Evolutionary conservation across 2,329 filamentous ascomycete species (phyloP).

Genomic region (Incumbomyces lentus): DNA sequence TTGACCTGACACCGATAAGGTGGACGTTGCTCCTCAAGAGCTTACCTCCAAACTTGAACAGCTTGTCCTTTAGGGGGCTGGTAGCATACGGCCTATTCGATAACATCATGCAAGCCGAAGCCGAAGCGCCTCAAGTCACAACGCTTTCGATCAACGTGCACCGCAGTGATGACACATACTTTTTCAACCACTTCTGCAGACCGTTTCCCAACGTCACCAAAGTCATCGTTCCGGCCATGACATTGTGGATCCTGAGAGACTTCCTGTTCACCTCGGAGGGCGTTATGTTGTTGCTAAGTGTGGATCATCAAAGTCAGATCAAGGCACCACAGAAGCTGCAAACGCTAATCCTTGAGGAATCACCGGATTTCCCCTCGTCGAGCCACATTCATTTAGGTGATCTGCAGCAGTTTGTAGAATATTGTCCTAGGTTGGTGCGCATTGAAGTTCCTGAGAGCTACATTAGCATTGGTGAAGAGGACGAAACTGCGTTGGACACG

Average conservation of each 20-base stretch:
- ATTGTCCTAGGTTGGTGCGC: background rate
- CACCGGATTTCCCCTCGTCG: conserved; percentile 1
- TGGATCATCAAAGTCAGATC: background rate
- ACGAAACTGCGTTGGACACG: background rate
- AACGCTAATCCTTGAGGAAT: conserved; percentile 1
- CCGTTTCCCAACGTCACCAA: conserved; percentile 6
- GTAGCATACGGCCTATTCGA: conserved; percentile 2
- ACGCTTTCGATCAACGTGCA: conserved; percentile 2
- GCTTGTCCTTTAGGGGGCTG: background rate
- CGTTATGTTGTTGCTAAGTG: conserved; percentile 7
- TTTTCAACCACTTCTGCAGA: conserved; percentile 3
- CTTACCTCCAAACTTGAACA: background rate
- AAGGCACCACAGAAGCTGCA: conserved; percentile 1
- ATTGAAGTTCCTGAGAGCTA: conserved; percentile 6
- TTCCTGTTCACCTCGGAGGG: conserved; percentile 11
- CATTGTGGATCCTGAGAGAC: conserved; percentile 3
- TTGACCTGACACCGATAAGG: background rate
- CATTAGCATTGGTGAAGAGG: conserved; percentile 5
- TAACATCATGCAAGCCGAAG: background rate
- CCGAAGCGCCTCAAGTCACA: background rate
- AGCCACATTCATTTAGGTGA: conserved; percentile 1
- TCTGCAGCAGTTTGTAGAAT: conserved; percentile 3
- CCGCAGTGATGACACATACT: conserved; percentile 7
- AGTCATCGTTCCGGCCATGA: conserved; percentile 3
- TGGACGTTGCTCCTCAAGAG: conserved; percentile 1